Base-by-base conservation (phyloP, 192 early-diverging fungal genomes). In the Rhizoclosmatium sp. region DNA sequence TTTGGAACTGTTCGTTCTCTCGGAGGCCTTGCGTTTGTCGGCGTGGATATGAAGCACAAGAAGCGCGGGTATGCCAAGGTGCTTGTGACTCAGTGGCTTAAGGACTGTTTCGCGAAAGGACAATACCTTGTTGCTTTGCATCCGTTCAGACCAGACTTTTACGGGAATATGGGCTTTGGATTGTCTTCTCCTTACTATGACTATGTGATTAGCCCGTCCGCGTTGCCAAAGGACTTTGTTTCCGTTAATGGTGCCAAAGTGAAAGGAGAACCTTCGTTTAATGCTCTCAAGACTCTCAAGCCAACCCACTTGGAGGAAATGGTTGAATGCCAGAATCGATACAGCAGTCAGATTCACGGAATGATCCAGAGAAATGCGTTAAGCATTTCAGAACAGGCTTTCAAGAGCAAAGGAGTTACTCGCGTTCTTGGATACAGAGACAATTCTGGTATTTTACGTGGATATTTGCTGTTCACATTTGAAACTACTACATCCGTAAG, bases 91-190 rank as follows among this genome's bases (percentile, higher is more conserved):
- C 76, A 68, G 2, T 77, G 59, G 39, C 40, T 77, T 1, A n/a
- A 68, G 23, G 65, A 68, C 12, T 66, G 65, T 41, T 16, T 41
- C 41, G 31, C n/a, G 1, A 51, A 42, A 41, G 65, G 65, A n/a
- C 65, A 77, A 39, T 59, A 66, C 44, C 49, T 77, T 1, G 67
- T 65, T 2, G 65, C 65, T 14, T 46, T 77, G 65, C 47, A 68
- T 31, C 65, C 76, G 41, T 77, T 77, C 76, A 14, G 76, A n/a
- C 51, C 65, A 5, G 76, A 77, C 58, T 77, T 77, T 59, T 77
- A 77, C 46, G 31, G 7, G 19, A 4, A 49, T 1, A 77, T 77
- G 76, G 76, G 76, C 12, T 77, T 77, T 39, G 76, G 76, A 4
- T 31, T 61, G 3, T 59, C 72, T 31, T 44, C 39, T 46, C 59